Evolutionary conservation across 2,329 filamentous ascomycete genomes (phyloP), one percentile per base, ranked within the genome.

Genomic region (Sphaerostilbella broomeana): DNA sequence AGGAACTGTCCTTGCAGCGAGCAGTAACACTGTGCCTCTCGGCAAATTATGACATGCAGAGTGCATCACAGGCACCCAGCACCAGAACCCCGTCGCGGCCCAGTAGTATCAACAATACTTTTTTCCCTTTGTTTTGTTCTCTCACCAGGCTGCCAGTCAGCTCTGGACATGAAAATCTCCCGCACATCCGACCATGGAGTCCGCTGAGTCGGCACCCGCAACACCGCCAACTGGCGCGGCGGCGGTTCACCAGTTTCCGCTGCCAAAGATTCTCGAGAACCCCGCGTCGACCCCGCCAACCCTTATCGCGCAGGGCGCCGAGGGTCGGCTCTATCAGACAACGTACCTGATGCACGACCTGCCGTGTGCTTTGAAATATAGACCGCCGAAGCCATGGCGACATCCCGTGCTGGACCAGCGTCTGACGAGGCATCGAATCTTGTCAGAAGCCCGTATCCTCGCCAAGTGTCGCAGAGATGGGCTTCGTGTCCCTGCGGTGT

Each of bases 241-340:
- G 3, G 32, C 44, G 13, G 20, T 35, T 17, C 47, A 54, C 36
- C 38, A 47, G 17, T 70, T 70, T 51, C 64, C 70, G 49, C 79
- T 86, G 46, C 82, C 82, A 25, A 62, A 69, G 22, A 73, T 82
- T 50, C 82, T 88, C 62, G 69, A 71, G 43, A 68, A 78, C 66
- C 74, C 75, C 58, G 68, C 74, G 46, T 68, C 77, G 26, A 61
- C 69, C 51, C 63, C 75, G 34, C 79, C 86, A 47, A 62, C 59
- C 34, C 84, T 95, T 55, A 77, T 97, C 52, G 82, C 86, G 42
- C 92, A 97, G 72, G 92, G 92, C 65, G 92, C 92, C 58, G 92
- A 98, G 76, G 89, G 86, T 44, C 86, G 90, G 49, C 78, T 98
- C 57, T 97, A 94, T 77, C 82, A 80, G 61, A 90, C 86, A 13